phyloP scores from a whole-genome alignment of 768 basidiomycete genomes.

The Lactarius evosmus region DNA sequence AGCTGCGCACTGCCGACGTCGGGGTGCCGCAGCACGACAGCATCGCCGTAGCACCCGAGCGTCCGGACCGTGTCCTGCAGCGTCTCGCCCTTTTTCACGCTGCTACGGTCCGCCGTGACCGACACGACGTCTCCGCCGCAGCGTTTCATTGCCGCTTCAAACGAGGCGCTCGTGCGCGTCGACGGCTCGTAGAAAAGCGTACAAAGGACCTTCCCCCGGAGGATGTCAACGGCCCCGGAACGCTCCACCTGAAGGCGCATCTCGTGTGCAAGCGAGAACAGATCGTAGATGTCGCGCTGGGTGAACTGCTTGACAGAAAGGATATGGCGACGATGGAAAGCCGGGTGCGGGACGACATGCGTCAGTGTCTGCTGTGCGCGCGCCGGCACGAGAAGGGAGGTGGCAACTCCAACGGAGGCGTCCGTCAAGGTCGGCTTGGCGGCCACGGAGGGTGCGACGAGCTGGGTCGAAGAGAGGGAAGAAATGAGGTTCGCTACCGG shows the following conservation, averaged over 20 bases:
- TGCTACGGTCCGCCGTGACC: slow-evolving; percentile 75
- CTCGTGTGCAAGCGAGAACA: slow-evolving; percentile 93
- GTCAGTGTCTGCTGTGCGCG: slow-evolving; percentile 42
- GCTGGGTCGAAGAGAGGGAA: slow-evolving; percentile 8
- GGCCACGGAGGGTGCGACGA: slow-evolving; percentile 9
- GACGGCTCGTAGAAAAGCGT: slow-evolving; percentile 97
- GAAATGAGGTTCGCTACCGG: slow-evolving; percentile 6
- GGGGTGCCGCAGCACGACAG: slow-evolving; percentile 91
- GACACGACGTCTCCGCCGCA: slow-evolving; percentile 95
- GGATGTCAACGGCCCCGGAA: slow-evolving; percentile 79
- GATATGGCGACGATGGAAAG: slow-evolving; percentile 92
- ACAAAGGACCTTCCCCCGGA: slow-evolving; percentile 88
- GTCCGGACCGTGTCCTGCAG: slow-evolving; percentile 92
- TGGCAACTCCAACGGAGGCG: neutral
- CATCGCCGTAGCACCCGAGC: slow-evolving; percentile 92
- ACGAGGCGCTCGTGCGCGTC: slow-evolving; percentile 91
- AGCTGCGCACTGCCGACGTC: slow-evolving; percentile 90
- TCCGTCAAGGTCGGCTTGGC: slow-evolving; percentile 14
- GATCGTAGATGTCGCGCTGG: slow-evolving; percentile 83
- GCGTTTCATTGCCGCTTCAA: slow-evolving; percentile 98
- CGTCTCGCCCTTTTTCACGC: slow-evolving; percentile 90
- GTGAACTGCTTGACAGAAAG: slow-evolving; percentile 92
- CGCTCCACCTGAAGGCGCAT: slow-evolving; percentile 96
- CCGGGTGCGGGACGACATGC: slow-evolving; percentile 63
- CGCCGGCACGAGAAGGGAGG: slow-evolving; percentile 35